These are phyloP conservation scores for Trichoderma koningii DNA, from an alignment of 2,329 filamentous ascomycete genomes.

Conservation along the genomic window DNA sequence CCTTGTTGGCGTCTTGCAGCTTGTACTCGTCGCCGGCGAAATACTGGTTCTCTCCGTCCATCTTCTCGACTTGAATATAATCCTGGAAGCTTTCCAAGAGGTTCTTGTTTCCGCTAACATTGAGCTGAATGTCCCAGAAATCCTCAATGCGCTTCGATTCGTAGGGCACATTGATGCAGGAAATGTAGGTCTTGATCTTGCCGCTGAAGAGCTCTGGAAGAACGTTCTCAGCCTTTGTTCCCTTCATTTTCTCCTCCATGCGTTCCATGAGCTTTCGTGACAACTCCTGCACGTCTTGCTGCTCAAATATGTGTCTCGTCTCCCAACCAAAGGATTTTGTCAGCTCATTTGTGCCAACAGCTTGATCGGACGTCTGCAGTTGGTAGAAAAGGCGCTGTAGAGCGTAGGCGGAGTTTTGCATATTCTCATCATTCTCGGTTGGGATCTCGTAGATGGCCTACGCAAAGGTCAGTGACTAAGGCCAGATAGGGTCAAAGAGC, in stretches of 20 bases:
- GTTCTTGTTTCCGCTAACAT: slow-evolving; percentile 91
- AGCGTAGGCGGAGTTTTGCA: slow-evolving; percentile 87
- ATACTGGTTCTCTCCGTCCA: slow-evolving; percentile 98
- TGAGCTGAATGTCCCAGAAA: slow-evolving; percentile 98
- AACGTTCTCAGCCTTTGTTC: slow-evolving; percentile 85
- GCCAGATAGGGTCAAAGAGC: background rate
- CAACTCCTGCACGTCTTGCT: slow-evolving; percentile 97
- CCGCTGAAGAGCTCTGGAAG: slow-evolving; percentile 91
- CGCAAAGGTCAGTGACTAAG: slow-evolving; percentile 27
- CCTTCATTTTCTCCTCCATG: slow-evolving; percentile 98
- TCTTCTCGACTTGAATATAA: slow-evolving; percentile 93
- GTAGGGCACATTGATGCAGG: slow-evolving; percentile 97
- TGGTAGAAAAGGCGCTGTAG: slow-evolving; percentile 94
- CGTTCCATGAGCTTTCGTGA: slow-evolving; percentile 97
- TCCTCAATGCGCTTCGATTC: slow-evolving; percentile 95
- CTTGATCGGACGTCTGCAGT: slow-evolving; percentile 79
- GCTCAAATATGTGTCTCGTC: slow-evolving; percentile 95
- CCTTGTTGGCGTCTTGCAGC: slow-evolving; percentile 94
- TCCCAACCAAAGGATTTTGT: slow-evolving; percentile 99
- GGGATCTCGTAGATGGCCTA: slow-evolving; percentile 97
- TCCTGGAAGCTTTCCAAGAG: slow-evolving; percentile 93
- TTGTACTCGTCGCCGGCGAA: slow-evolving; percentile 87
- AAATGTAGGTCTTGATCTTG: slow-evolving; percentile 98
- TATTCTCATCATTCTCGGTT: slow-evolving; percentile 78
- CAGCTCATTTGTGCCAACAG: slow-evolving; percentile 88